Base-by-base conservation (phyloP, 345 rosid genomes). In the Salix caprea region DNA sequence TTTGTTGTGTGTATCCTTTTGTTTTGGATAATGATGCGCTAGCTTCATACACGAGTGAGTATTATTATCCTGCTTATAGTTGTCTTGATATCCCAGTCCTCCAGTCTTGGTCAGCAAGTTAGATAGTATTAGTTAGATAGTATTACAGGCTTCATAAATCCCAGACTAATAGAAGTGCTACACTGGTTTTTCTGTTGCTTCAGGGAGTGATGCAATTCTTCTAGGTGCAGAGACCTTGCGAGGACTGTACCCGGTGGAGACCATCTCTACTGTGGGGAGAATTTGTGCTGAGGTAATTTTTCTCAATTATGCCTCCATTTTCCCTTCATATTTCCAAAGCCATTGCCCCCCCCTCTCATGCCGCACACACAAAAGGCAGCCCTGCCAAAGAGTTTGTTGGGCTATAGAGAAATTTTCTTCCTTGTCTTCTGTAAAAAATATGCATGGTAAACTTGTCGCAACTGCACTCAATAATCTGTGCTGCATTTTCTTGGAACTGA, bases 211-310 rank as follows among this genome's bases (percentile, higher is more conserved):
- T 87, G 97, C 97, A 79, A 89, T 96, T 84, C 90, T 96, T 82
- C 91, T 93, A 23, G 98, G 99, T 78, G 99, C 99, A 36, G 98
- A 96, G 87, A 96, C 99, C 72, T 86, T 93, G 78, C 86, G 95
- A n/a, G 99, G 99, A 61, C 69, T 93, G 78, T 96, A 96, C 80
- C 99, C 99, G 50, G 88, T 93, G 11, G 98, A 96, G 77, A 88
- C 95, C 26, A 89, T 96, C 76, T 86, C 94, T 12, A 91, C 75
- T 58, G 97, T 93, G 1, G 95, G 99, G 67, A 93, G 85, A 81
- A 93, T 96, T 76, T 93, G 98, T 86, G 89, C 94, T 42, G 98
- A 96, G 94, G 99, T 89, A 78, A 76, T 75, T 44, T 66, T 61
- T 60, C 67, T 52, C 30, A 2, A 68, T 15, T 40, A 68, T 68